phyloP scores from a whole-genome alignment of 805 yeast species.

The Zygoascus ofunaensis region DNA sequence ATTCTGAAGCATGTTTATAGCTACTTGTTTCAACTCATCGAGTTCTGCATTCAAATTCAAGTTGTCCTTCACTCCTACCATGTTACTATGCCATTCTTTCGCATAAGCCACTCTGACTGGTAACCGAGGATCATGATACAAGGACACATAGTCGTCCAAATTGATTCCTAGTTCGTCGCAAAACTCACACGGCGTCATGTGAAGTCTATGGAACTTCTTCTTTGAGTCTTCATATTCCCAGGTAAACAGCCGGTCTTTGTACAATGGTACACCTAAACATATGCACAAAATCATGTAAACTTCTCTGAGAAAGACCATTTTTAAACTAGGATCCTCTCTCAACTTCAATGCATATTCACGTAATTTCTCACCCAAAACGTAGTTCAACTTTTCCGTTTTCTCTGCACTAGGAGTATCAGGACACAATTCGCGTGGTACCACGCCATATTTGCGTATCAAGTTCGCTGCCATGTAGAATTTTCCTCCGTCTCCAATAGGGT shows the following conservation, averaged over 20 bases:
- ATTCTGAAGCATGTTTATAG: constrained; percentile 56
- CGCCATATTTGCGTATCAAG: constrained; percentile 68
- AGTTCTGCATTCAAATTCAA: constrained; percentile 62
- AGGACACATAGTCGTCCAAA: constrained; percentile 46
- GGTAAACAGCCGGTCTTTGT: constrained; percentile 51
- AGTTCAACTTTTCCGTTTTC: constrained; percentile 45
- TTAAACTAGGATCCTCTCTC: constrained; percentile 39
- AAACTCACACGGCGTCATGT: constrained; percentile 58
- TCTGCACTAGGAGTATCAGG: constrained; percentile 61
- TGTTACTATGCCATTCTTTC: constrained; percentile 67
- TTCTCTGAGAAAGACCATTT: constrained; percentile 46
- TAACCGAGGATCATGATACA: constrained; percentile 78
- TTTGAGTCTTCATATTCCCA: constrained; percentile 76
- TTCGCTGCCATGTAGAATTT: constrained; percentile 80
- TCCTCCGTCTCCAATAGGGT: constrained; percentile 77
- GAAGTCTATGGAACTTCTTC: constrained; percentile 40
- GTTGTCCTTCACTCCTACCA: constrained; percentile 60
- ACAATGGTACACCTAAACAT: constrained; percentile 72
- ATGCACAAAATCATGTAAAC: constrained; percentile 57
- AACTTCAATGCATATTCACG: constrained; percentile 70
- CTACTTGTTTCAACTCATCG: constrained; percentile 46
- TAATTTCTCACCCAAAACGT: constrained; percentile 55
- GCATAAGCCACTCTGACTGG: constrained; percentile 52
- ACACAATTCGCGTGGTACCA: constrained; percentile 63
- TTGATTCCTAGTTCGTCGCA: constrained; percentile 47